A percentile compares a stretch with the other conserved stretches of the same genome.
Evolutionary conservation across 1,284 basidiomycete species (phyloP).

Genomic region (Wallemia hederae): DNA sequence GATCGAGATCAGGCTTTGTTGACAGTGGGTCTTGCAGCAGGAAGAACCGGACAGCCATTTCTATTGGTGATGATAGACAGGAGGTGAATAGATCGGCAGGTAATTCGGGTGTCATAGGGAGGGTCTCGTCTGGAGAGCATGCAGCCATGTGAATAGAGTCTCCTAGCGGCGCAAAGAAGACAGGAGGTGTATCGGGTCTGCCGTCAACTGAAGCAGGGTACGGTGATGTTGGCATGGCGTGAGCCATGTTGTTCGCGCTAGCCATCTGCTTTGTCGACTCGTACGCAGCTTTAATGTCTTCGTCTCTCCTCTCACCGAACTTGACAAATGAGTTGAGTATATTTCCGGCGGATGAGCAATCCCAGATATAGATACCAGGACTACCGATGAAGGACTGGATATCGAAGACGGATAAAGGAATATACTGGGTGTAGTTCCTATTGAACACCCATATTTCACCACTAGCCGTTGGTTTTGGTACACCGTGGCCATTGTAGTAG

Average conservation of each 20-base stretch:
- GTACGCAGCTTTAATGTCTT: constrained; percentile 28
- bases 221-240: constrained; percentile 3
- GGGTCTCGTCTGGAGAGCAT: constrained; percentile 63
- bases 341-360: constrained; percentile 84
- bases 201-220: constrained; percentile 17
- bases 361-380: constrained; percentile 95
- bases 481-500: constrained; percentile 96
- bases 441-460: constrained; percentile 99
- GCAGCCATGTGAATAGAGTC: constrained; percentile 88
- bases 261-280: constrained; percentile 5
- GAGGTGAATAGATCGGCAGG: constrained; percentile 94
- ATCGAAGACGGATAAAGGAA: constrained; percentile 79
- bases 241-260: constrained; percentile 10
- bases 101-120: constrained; percentile 84
- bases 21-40: constrained; percentile 55
- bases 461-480: constrained; percentile 81
- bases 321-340: constrained; percentile 71
- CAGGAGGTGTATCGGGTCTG: constrained; percentile 18
- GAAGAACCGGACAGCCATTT: constrained; percentile 83
- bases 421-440: constrained; percentile 89
- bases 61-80: constrained; percentile 90
- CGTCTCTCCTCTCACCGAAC: constrained; percentile 58
- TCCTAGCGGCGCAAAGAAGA: constrained; percentile 29
- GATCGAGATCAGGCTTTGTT: constrained; percentile 39
- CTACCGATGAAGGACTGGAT: constrained; percentile 73